Evolutionary conservation across 805 yeast species (phyloP).

Genomic region (Ogataea thermomethanolica): DNA sequence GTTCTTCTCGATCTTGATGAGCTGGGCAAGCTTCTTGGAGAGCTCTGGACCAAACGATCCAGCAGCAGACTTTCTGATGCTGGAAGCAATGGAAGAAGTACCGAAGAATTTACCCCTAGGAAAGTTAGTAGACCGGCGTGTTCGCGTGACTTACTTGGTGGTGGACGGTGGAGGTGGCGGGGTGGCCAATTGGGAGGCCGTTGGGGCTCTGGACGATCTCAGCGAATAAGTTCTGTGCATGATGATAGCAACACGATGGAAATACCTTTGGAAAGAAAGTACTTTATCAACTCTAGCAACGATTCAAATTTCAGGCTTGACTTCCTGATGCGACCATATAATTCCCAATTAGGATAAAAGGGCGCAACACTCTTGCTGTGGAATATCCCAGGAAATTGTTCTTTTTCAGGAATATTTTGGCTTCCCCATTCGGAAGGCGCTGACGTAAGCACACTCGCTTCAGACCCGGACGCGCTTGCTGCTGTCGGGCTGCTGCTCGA

Average conservation of each 20-base stretch:
- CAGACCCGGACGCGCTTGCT: conserved; percentile 11
- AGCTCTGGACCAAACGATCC: conserved; percentile 94
- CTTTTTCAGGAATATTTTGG: conserved; percentile 19
- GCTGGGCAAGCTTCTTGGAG: conserved; percentile 84
- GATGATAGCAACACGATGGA: neutral
- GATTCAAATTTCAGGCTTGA: conserved; percentile 14
- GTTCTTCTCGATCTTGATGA: conserved; percentile 95
- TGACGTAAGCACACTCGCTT: neutral
- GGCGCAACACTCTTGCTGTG: conserved; percentile 11
- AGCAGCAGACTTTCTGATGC: conserved; percentile 79
- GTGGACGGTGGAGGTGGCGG: conserved; percentile 94
- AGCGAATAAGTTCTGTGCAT: conserved; percentile 78
- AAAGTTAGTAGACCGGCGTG: conserved; percentile 1
- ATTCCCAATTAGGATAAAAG: conserved; percentile 14
- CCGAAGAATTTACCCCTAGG: conserved; percentile 63
- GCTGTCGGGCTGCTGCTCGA: conserved; percentile 4
- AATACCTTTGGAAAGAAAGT: conserved; percentile 1
- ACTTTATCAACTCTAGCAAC: conserved; percentile 18
- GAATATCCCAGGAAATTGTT: conserved; percentile 6
- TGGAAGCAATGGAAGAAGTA: conserved; percentile 61
- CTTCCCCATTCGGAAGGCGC: conserved; percentile 15
- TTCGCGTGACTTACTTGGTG: conserved; percentile 47
- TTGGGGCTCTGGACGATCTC: conserved; percentile 94
- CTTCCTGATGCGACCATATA: conserved; percentile 17
- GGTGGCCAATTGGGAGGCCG: conserved; percentile 89